phyloP scores from a whole-genome alignment of 2,329 filamentous ascomycete genomes.

The Aspergillus quadricinctus region DNA sequence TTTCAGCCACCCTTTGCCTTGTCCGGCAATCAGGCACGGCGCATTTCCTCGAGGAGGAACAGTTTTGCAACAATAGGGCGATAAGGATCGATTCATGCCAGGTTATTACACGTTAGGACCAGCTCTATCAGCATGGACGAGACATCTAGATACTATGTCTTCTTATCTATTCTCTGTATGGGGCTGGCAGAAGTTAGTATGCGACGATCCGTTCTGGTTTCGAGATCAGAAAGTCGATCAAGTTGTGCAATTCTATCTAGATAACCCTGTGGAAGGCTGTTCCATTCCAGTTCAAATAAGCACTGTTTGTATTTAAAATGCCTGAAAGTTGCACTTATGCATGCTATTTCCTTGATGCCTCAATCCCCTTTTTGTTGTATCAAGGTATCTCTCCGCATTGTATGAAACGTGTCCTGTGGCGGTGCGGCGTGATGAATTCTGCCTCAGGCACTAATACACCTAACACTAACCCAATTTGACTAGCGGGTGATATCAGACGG shows the following conservation, averaged over 20 bases:
- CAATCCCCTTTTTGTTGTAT: background rate
- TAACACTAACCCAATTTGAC: constrained; percentile 6
- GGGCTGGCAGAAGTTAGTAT: background rate
- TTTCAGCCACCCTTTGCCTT: background rate
- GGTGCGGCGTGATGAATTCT: background rate
- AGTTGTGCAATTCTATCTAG: background rate
- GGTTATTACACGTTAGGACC: background rate
- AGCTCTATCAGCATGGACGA: background rate
- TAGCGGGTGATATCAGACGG: constrained; percentile 20
- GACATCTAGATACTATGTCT: background rate
- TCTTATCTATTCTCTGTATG: background rate
- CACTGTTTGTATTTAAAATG: background rate
- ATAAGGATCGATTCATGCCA: background rate
- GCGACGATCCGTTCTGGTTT: background rate
- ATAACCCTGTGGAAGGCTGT: background rate
- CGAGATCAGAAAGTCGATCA: background rate
- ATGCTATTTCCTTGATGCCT: background rate
- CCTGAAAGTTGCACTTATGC: background rate
- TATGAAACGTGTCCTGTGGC: background rate
- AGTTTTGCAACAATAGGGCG: background rate
- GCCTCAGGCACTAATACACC: constrained; percentile 12
- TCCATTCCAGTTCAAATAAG: background rate
- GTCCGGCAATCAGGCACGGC: background rate
- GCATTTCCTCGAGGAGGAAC: background rate
- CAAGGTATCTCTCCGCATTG: background rate